Evolutionary conservation across 306 rosid genomes (phyloP), one percentile per base, ranked within the genome.

Genomic region (Prunus fruticosa): DNA sequence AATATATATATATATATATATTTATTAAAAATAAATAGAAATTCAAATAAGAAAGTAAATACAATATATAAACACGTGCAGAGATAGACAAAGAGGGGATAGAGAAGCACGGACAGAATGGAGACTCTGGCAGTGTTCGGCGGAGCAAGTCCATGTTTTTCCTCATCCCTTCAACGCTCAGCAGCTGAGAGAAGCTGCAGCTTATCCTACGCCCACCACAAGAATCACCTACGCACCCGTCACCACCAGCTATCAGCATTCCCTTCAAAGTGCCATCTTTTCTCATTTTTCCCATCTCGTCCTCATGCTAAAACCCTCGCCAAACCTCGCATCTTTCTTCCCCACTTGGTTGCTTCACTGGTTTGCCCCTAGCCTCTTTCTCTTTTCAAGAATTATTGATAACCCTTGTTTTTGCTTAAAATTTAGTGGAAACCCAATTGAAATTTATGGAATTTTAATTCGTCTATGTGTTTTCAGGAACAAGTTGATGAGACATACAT

Each of bases 401-500:
- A 28, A 2, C 61, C 76, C 71, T 62, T 66, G 43, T 27, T 27
- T 41, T 30, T 20, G 28, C 53, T 32, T 34, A 30, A 11, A 8
- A 41, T 72, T 58, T 73, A 0, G 18, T 68, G 8, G 14, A 66
- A 67, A 1, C 27, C 72, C 69, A 8, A 45, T 19, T 80, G 47
- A 23, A 38, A 79, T 53, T 60, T 23, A 43, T 69, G 63, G 13
- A 62, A 30, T 34, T 82, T 71, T 46, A 63, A 30, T 16, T 19
- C 3, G 71, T 22, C n/a, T 72, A 38, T 72, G 68, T 3, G 43
- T 25, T 32, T 74, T 61, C 88, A 96, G 98, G 94, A 96, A 77
- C 91, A 86, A 71, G 94, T 93, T 79, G 97, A 96, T 62, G 83
- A 93, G 71, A 88, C 96, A 77, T 96, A 93, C 66, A 91, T 96